Evolutionary conservation across 2,329 filamentous ascomycete species (phyloP).

Genomic region (Teratosphaeria destructans): DNA sequence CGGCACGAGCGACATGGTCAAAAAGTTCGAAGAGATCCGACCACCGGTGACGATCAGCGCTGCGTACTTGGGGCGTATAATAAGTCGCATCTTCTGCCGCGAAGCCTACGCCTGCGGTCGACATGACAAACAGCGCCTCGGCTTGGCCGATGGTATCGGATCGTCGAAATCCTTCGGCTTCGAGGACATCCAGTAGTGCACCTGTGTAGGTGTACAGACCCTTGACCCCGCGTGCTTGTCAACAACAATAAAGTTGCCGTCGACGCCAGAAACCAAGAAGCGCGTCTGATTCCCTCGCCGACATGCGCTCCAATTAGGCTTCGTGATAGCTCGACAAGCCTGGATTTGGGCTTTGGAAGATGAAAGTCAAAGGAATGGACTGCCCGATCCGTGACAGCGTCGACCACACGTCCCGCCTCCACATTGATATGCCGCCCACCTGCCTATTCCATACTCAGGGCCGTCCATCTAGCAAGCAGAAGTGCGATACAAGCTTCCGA

Average conservation of each 20-base stretch:
- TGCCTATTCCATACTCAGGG: background rate
- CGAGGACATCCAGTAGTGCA: background rate
- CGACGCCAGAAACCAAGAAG: background rate
- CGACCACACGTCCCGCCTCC: background rate
- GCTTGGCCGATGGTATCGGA: background rate
- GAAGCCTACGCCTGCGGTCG: background rate
- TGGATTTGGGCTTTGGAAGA: background rate
- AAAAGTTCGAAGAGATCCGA: background rate
- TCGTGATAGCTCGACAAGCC: background rate
- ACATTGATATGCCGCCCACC: background rate
- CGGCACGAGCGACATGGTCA: background rate
- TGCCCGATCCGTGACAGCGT: background rate
- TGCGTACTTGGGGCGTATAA: background rate
- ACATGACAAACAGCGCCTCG: background rate
- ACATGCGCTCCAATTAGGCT: background rate
- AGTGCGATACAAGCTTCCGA: background rate
- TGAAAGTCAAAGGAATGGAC: background rate
- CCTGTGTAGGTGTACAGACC: background rate
- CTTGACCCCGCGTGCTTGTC: background rate
- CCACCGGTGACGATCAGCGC: background rate
- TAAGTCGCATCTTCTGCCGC: background rate
- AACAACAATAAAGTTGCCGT: background rate
- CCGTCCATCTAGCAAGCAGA: background rate
- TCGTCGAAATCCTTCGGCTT: background rate
- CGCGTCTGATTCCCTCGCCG: background rate